A percentile compares a stretch with the other conserved stretches of the same genome.
Conservation (phyloP, 176 grass and related monocot species). For the Phoenix dactylifera region DNA sequence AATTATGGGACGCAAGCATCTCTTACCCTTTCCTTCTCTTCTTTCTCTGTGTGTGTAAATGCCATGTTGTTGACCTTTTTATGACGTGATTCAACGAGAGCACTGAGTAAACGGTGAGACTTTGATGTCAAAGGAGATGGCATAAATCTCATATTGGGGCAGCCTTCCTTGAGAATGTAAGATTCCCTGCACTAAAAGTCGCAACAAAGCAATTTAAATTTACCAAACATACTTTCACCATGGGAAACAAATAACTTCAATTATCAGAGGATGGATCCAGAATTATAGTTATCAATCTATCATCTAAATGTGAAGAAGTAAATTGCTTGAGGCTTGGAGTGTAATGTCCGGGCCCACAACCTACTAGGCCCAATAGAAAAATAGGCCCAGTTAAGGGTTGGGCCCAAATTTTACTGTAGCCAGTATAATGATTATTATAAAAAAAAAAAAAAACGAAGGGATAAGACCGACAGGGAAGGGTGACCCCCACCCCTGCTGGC, state of each 20-base stretch:
- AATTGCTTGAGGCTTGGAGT: background rate
- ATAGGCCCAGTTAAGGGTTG: too few relatives aligned
- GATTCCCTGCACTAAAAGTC: constrained; percentile 45
- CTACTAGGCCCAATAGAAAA: too few relatives aligned
- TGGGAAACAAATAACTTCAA: background rate
- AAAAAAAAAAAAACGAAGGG: too few relatives aligned
- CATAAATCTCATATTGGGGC: constrained; percentile 93
- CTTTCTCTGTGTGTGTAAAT: constrained; percentile 81
- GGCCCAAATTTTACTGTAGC: too few relatives aligned
- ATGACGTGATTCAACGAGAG: constrained; percentile 91
- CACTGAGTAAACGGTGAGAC: constrained; percentile 79
- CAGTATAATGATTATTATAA: too few relatives aligned
- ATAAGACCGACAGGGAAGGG: too few relatives aligned
- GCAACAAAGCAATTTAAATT: too few relatives aligned
- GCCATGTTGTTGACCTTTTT: constrained; percentile 80
- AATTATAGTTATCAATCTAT: background rate
- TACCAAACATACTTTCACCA: too few relatives aligned
- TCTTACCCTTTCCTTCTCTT: constrained; percentile 78
- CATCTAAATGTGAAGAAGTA: background rate
- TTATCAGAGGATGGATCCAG: background rate
- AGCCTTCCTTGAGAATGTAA: constrained; percentile 98
- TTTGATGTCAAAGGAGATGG: constrained; percentile 96
- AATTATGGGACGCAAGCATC: background rate
- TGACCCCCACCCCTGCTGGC: too few relatives aligned
- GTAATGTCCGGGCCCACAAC: too few relatives aligned